A percentile compares a stretch with the other conserved stretches of the same genome.
phyloP scores from a whole-genome alignment of 345 rosid species.

The Boechera divaricarpa region DNA sequence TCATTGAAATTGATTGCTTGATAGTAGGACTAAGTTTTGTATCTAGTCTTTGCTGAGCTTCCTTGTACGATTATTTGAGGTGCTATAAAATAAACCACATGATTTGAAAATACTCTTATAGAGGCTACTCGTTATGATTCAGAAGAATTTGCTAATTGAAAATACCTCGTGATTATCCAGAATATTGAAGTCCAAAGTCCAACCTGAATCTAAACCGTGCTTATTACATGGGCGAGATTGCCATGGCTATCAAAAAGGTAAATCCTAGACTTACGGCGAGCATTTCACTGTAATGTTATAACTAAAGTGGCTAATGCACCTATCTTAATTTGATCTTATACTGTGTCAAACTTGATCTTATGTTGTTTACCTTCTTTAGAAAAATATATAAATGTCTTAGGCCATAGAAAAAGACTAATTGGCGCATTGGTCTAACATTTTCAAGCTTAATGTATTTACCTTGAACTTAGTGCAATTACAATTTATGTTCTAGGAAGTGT shows the following conservation, averaged over 20 bases:
- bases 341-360: slow-evolving; percentile 21
- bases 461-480: slow-evolving; percentile 11
- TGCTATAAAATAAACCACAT: slow-evolving; percentile 13
- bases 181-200: slow-evolving; percentile 87
- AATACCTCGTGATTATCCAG: slow-evolving; percentile 49
- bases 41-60: slow-evolving; percentile 7
- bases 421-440: slow-evolving; percentile 19
- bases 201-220: slow-evolving; percentile 79
- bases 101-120: slow-evolving; percentile 20
- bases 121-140: slow-evolving; percentile 5
- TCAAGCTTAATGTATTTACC: background rate
- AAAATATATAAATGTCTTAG: background rate
- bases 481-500: background rate
- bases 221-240: slow-evolving; percentile 92
- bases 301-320: background rate
- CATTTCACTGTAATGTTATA: background rate
- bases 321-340: background rate
- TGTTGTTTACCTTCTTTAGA: slow-evolving; percentile 10
- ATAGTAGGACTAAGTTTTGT: background rate
- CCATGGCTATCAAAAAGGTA: slow-evolving; percentile 94
- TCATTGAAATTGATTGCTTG: slow-evolving; percentile 11
- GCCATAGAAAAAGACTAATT: slow-evolving; percentile 14
- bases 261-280: slow-evolving; percentile 22
- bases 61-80: slow-evolving; percentile 23
- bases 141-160: slow-evolving; percentile 37